These are phyloP conservation scores for Candida maesae DNA, from an alignment of 805 yeast genomes.

Conservation along the genomic window DNA sequence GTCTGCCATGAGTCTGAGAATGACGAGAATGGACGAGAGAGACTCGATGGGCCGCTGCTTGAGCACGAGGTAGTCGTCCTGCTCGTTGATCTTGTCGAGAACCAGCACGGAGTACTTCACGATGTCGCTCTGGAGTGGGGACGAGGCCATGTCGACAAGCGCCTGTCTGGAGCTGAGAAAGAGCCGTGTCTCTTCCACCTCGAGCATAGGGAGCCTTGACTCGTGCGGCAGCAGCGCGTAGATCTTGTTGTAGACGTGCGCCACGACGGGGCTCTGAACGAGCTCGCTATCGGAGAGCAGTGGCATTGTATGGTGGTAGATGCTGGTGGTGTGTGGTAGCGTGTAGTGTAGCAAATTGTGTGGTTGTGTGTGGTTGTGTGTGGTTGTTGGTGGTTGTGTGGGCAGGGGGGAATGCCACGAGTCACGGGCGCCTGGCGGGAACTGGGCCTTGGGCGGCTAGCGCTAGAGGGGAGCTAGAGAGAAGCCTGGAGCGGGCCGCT, in stretches of 20 bases:
- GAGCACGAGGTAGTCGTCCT: conserved; percentile 26
- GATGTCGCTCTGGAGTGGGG: conserved; percentile 30
- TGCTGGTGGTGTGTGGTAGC: background rate
- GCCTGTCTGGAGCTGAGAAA: conserved; percentile 33
- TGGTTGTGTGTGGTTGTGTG: background rate
- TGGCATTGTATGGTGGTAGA: conserved; percentile 1
- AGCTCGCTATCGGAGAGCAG: conserved; percentile 9
- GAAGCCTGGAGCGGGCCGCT: too few species aligned
- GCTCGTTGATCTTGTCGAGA: conserved; percentile 28
- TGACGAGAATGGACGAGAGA: conserved; percentile 33
- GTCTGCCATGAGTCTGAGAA: conserved; percentile 39
- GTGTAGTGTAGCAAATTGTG: background rate
- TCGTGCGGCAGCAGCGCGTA: conserved; percentile 34
- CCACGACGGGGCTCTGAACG: conserved; percentile 28
- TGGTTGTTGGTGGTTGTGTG: too few species aligned
- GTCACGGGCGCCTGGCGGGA: too few species aligned
- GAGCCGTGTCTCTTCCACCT: conserved; percentile 34
- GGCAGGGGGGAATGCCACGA: too few species aligned
- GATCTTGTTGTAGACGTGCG: conserved; percentile 33
- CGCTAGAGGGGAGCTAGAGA: too few species aligned
- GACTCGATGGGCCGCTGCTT: conserved; percentile 27
- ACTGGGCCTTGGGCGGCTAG: too few species aligned
- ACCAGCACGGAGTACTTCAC: conserved; percentile 25
- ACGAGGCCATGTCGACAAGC: conserved; percentile 29
- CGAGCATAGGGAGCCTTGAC: conserved; percentile 32